A percentile compares a stretch with the other conserved stretches of the same genome.
phyloP scores from a whole-genome alignment of 768 basidiomycete genomes.

The Lactarius hengduanensis region DNA sequence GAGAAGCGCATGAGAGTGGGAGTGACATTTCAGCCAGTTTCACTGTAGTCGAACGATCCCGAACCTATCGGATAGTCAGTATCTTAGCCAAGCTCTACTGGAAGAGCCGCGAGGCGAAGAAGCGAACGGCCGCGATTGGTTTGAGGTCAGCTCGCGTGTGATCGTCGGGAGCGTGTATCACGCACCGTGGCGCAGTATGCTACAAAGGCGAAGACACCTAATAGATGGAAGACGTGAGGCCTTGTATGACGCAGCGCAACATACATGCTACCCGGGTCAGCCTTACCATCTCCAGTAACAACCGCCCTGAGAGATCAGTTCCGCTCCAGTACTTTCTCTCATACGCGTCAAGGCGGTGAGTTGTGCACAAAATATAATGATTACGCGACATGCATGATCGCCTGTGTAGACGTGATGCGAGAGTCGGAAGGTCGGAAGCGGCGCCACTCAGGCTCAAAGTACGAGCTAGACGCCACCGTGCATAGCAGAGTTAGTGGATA shows the following conservation, averaged over 20 bases:
- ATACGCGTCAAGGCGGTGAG: neutral
- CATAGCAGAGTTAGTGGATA: too few species aligned
- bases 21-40: neutral
- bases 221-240: neutral
- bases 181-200: neutral
- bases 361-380: too few species aligned
- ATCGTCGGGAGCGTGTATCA: neutral
- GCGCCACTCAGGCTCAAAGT: too few species aligned
- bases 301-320: neutral
- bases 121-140: neutral
- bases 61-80: neutral
- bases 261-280: neutral
- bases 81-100: neutral
- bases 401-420: constrained; percentile 49
- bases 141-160: neutral
- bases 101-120: neutral
- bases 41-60: neutral
- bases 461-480: too few species aligned
- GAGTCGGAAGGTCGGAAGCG: constrained; percentile 50
- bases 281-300: neutral
- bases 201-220: neutral
- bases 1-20: neutral
- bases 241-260: neutral
- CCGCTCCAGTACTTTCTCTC: neutral
- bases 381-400: constrained; percentile 71